A percentile compares a stretch with the other conserved stretches of the same genome.
Conservation (phyloP, 2,329 filamentous ascomycete genomes). For the Cladosporium austrohemisphaericum region DNA sequence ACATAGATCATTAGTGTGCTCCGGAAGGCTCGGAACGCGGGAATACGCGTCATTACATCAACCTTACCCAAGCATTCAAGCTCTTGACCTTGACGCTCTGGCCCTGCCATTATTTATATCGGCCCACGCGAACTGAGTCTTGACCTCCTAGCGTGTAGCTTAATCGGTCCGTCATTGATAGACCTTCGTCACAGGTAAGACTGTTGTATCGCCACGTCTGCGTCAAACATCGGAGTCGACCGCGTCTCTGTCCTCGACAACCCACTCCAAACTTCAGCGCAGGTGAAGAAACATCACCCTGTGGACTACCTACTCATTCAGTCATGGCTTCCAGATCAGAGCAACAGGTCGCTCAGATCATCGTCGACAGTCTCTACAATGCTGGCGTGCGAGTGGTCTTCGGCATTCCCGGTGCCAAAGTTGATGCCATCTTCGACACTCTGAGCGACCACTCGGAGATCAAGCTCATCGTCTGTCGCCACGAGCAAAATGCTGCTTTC, state of each 20-base stretch:
- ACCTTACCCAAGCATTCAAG: background rate
- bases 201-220: background rate
- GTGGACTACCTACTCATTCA: background rate
- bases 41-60: constrained; percentile 6
- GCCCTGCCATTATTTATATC: background rate
- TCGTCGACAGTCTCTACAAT: constrained; percentile 35
- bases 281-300: background rate
- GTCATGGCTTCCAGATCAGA: constrained; percentile 3
- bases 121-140: too few relatives aligned
- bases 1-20: too few relatives aligned
- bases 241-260: background rate
- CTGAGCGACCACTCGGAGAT: constrained; percentile 47
- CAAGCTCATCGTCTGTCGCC: constrained; percentile 45
- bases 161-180: constrained; percentile 9
- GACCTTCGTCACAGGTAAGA: background rate
- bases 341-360: constrained; percentile 30
- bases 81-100: too few relatives aligned
- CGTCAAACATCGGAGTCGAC: background rate
- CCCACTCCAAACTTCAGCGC: too few relatives aligned
- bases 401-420: constrained; percentile 48
- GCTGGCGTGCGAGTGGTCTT: constrained; percentile 47
- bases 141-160: constrained; percentile 11
- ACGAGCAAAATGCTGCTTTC: constrained; percentile 51
- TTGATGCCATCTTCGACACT: constrained; percentile 48
- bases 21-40: constrained; percentile 4